These are phyloP conservation scores for Neolecta irregularis DNA, from an alignment of 1,139 yeast species.

Conservation along the genomic window DNA sequence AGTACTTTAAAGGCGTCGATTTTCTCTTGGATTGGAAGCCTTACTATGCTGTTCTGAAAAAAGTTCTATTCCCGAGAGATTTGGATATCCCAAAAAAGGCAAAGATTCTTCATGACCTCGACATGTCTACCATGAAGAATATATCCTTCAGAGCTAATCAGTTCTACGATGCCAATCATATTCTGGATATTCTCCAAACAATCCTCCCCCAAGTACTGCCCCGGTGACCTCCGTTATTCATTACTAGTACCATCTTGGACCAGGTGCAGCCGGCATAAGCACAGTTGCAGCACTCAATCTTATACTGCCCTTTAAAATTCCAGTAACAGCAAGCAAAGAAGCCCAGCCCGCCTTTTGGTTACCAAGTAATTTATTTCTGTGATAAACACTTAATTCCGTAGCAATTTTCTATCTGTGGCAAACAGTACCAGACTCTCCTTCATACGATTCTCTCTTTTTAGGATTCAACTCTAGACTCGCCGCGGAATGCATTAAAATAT, in stretches of 20 bases:
- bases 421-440: constrained; percentile 39
- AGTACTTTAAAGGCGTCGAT: constrained; percentile 25
- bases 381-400: constrained; percentile 29
- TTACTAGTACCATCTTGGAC: background rate
- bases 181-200: constrained; percentile 30
- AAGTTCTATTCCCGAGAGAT: constrained; percentile 13
- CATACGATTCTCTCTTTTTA: constrained; percentile 52
- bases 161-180: constrained; percentile 27
- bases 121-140: constrained; percentile 10
- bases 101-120: constrained; percentile 6
- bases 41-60: constrained; percentile 13
- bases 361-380: constrained; percentile 10
- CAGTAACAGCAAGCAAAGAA: constrained; percentile 12
- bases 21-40: constrained; percentile 21
- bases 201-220: constrained; percentile 38
- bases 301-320: constrained; percentile 21
- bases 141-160: constrained; percentile 26
- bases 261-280: constrained; percentile 41
- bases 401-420: constrained; percentile 64
- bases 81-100: background rate
- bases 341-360: constrained; percentile 19
- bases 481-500: constrained; percentile 29
- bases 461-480: constrained; percentile 52
- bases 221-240: background rate
- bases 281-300: constrained; percentile 33